A percentile compares a stretch with the other conserved stretches of the same genome.
Evolutionary conservation across 805 yeast genomes (phyloP).

Genomic region (Ogataea neopini): DNA sequence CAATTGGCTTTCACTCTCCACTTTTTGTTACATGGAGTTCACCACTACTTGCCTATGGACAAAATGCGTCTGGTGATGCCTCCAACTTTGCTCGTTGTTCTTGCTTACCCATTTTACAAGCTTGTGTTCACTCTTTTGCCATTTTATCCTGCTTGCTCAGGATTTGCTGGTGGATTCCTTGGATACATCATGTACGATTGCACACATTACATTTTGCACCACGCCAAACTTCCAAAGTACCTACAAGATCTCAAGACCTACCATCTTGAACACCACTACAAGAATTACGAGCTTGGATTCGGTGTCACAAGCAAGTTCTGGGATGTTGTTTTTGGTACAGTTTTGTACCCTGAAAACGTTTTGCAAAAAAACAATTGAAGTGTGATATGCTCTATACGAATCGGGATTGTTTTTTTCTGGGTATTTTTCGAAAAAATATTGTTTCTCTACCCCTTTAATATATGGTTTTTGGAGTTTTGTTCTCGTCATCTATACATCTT

Average conservation of each 20-base stretch:
- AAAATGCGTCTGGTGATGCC: constrained; percentile 92
- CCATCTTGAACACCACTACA: constrained; percentile 97
- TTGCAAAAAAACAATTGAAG: constrained; percentile 41
- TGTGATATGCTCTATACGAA: too few species aligned
- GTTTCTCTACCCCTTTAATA: background rate
- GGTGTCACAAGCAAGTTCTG: constrained; percentile 95
- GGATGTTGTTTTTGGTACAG: constrained; percentile 90
- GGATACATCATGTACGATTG: constrained; percentile 92
- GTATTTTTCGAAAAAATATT: too few species aligned
- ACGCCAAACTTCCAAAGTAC: constrained; percentile 73
- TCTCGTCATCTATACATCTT: constrained; percentile 2
- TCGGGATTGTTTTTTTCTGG: too few species aligned
- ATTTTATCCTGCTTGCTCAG: constrained; percentile 81
- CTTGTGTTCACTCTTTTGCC: constrained; percentile 78
- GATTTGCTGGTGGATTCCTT: constrained; percentile 93
- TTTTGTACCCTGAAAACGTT: constrained; percentile 51
- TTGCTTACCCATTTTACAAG: constrained; percentile 79
- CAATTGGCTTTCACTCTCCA: constrained; percentile 75
- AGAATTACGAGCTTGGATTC: constrained; percentile 93
- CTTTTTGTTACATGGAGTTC: constrained; percentile 92
- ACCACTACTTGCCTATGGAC: constrained; percentile 98
- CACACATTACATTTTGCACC: constrained; percentile 94
- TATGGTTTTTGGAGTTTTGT: constrained; percentile 3
- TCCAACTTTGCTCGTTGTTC: constrained; percentile 73
- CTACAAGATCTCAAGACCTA: constrained; percentile 81